These are phyloP conservation scores for Lentinus brumalis DNA, from an alignment of 768 basidiomycete species.

Conservation along the genomic window DNA sequence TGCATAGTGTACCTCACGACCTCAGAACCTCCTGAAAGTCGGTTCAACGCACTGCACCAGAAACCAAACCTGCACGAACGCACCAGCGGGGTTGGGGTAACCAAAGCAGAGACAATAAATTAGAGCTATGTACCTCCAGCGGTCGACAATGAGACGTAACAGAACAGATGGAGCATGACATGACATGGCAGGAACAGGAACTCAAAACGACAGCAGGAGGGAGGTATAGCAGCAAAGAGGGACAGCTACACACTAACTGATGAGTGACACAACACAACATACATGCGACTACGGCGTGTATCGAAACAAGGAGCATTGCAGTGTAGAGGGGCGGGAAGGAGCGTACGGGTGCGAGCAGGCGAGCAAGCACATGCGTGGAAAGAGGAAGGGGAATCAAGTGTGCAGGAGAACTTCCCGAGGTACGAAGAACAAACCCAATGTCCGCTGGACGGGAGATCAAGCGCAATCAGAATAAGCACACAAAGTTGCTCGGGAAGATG, in stretches of 20 bases:
- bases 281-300: neutral
- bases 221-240: neutral
- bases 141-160: conserved; percentile 7
- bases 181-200: neutral
- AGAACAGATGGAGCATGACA: conserved; percentile 15
- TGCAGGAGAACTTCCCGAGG: neutral
- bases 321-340: neutral
- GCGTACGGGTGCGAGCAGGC: neutral
- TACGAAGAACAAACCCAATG: neutral
- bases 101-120: conserved; percentile 11
- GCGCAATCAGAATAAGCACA: conserved; percentile 62
- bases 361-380: neutral
- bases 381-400: too few species aligned
- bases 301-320: neutral
- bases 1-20: too few species aligned
- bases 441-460: neutral
- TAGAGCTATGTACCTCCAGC: conserved; percentile 18
- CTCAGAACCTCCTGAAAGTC: too few species aligned
- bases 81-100: neutral
- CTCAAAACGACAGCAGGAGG: neutral
- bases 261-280: neutral
- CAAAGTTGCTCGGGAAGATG: conserved; percentile 90
- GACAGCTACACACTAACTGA: neutral
- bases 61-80: too few species aligned
- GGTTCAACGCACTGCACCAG: too few species aligned